A percentile compares a stretch with the other conserved stretches of the same genome.
These are phyloP conservation scores for Alloascoidea hylecoeti DNA, from an alignment of 805 yeast species.

Conservation along the genomic window DNA sequence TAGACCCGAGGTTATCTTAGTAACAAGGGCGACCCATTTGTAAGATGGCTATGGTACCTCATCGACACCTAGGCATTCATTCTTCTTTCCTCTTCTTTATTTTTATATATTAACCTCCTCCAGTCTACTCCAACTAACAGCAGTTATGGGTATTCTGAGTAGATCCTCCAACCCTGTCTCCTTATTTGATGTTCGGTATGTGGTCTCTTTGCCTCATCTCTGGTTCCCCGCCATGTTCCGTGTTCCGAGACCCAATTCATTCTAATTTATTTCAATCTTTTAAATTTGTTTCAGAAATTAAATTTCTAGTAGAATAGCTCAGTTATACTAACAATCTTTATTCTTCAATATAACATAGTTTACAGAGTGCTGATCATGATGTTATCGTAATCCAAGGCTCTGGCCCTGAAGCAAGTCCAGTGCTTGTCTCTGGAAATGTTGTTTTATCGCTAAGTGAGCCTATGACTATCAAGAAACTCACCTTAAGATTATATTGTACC, in stretches of 20 bases:
- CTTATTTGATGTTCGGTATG: conserved; percentile 27
- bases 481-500: conserved; percentile 53
- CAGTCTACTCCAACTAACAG: too few relatives aligned
- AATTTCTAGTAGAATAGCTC: too few relatives aligned
- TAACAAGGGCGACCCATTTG: too few relatives aligned
- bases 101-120: too few relatives aligned
- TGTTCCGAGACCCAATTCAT: conserved; percentile 4
- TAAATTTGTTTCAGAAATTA: conserved; percentile 6
- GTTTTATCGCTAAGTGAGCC: conserved; percentile 70
- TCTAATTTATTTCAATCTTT: conserved; percentile 6
- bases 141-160: conserved; percentile 8
- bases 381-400: conserved; percentile 73
- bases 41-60: too few relatives aligned
- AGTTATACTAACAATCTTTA: conserved; percentile 3
- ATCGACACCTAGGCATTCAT: too few relatives aligned
- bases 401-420: conserved; percentile 65
- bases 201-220: background rate
- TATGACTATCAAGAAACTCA: conserved; percentile 46
- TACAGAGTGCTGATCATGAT: conserved; percentile 59
- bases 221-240: conserved; percentile 3
- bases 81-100: too few relatives aligned
- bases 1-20: too few relatives aligned
- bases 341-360: conserved; percentile 28
- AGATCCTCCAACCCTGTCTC: conserved; percentile 18
- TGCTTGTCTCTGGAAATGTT: conserved; percentile 61